phyloP scores from a whole-genome alignment of 129 eudicot species.

The Kitagawia praeruptora region DNA sequence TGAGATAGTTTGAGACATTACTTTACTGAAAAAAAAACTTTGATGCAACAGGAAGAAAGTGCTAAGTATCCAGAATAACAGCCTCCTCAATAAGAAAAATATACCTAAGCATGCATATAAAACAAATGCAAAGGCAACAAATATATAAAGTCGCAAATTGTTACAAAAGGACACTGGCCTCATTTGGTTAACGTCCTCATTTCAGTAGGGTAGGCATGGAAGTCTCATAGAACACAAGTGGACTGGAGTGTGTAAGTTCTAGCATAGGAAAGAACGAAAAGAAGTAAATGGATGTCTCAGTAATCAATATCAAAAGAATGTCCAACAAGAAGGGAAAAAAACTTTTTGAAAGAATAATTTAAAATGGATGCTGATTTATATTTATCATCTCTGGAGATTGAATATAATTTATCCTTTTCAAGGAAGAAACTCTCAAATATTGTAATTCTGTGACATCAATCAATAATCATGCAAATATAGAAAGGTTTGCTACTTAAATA shows the following conservation, averaged over 20 bases:
- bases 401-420: background rate
- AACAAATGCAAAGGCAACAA: too few species aligned
- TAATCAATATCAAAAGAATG: background rate
- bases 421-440: background rate
- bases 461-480: background rate
- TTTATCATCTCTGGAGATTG: background rate
- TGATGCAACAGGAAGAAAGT: background rate
- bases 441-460: background rate
- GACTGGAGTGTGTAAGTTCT: too few species aligned
- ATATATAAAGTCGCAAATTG: too few species aligned
- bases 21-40: background rate
- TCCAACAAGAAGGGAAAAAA: background rate
- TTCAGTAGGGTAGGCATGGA: too few species aligned
- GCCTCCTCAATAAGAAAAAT: background rate
- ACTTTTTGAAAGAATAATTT: background rate
- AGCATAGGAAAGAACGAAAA: constrained; percentile 6
- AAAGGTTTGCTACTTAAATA: background rate
- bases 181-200: too few species aligned
- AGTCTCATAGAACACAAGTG: too few species aligned
- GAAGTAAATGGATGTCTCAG: background rate
- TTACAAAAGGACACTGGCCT: too few species aligned
- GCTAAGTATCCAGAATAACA: background rate
- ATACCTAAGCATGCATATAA: too few species aligned
- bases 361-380: background rate
- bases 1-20: background rate